Conservation (phyloP, 805 yeast species). For the Kodamaea kaohsiungensis region DNA sequence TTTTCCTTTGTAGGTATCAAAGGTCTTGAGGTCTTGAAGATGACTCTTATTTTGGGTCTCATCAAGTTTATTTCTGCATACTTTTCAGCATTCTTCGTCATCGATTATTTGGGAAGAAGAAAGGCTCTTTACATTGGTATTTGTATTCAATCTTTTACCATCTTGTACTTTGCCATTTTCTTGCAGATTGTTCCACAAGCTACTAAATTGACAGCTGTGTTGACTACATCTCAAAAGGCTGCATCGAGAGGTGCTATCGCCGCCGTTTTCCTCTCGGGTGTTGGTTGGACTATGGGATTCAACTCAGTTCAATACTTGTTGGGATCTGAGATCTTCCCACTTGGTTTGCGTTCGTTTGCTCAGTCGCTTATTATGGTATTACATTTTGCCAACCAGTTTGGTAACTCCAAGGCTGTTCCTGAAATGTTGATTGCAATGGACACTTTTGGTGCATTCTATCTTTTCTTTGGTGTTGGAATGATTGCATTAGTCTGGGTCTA, state of each 20-base stretch:
- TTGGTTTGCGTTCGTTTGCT: slow-evolving; percentile 50
- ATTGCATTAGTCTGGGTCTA: slow-evolving; percentile 48
- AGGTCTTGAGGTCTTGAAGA: slow-evolving; percentile 42
- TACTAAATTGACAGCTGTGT: slow-evolving; percentile 26
- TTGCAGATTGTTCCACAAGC: slow-evolving; percentile 31
- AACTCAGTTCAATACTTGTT: slow-evolving; percentile 56
- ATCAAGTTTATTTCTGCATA: slow-evolving; percentile 25
- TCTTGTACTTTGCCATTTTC: slow-evolving; percentile 25
- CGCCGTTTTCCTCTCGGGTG: slow-evolving; percentile 49
- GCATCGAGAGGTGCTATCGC: slow-evolving; percentile 54
- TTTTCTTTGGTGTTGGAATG: slow-evolving; percentile 45
- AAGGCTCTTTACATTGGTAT: slow-evolving; percentile 23
- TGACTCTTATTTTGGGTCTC: slow-evolving; percentile 31
- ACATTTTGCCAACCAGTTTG: slow-evolving; percentile 59
- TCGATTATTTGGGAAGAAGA: slow-evolving; percentile 25
- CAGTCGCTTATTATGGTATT: slow-evolving; percentile 54
- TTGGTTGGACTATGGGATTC: slow-evolving; percentile 63
- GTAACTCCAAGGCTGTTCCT: slow-evolving; percentile 57
- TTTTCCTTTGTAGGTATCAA: slow-evolving; percentile 43
- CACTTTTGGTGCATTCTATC: slow-evolving; percentile 52
- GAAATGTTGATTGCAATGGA: slow-evolving; percentile 48
- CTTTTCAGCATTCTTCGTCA: slow-evolving; percentile 24
- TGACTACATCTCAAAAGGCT: slow-evolving; percentile 30
- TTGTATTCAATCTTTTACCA: slow-evolving; percentile 18
- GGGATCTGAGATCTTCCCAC: slow-evolving; percentile 57